These are phyloP conservation scores for Candida palmyrensis DNA, from an alignment of 805 yeast genomes.

Conservation along the genomic window DNA sequence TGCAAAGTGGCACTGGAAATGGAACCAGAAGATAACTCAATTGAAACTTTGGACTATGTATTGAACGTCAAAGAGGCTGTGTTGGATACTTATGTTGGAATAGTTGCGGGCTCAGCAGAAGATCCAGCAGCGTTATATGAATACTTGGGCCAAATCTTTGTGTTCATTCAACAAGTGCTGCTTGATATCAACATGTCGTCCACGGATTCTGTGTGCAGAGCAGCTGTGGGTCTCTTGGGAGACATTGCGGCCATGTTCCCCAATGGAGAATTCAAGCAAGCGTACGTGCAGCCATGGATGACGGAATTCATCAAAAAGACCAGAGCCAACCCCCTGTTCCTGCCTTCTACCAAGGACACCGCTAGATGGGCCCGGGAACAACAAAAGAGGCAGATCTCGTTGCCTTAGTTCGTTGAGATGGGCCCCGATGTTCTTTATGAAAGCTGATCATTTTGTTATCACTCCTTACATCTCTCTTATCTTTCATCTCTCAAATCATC, in stretches of 20 bases:
- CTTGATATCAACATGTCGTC: slow-evolving; percentile 55
- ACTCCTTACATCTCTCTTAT: too few species aligned
- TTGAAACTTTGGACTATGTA: slow-evolving; percentile 75
- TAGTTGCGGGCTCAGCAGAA: slow-evolving; percentile 82
- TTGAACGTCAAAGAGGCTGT: slow-evolving; percentile 75
- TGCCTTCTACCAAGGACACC: slow-evolving; percentile 74
- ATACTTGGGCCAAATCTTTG: slow-evolving; percentile 65
- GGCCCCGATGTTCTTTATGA: too few species aligned
- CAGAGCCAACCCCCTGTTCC: slow-evolving; percentile 56
- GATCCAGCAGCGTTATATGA: slow-evolving; percentile 60
- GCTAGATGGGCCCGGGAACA: slow-evolving; percentile 97
- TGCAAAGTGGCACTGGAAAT: slow-evolving; percentile 61
- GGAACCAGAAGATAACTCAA: slow-evolving; percentile 59
- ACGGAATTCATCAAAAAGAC: slow-evolving; percentile 70
- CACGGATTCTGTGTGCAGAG: slow-evolving; percentile 69
- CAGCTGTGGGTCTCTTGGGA: slow-evolving; percentile 88
- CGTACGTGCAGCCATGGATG: slow-evolving; percentile 74
- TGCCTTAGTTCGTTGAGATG: too few species aligned
- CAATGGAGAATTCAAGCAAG: slow-evolving; percentile 64
- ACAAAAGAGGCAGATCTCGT: slow-evolving; percentile 52
- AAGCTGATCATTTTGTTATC: too few species aligned
- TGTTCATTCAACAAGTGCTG: slow-evolving; percentile 56
- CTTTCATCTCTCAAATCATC: too few species aligned
- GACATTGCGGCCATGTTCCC: slow-evolving; percentile 87
- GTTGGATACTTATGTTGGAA: slow-evolving; percentile 94